These are phyloP conservation scores for Cercospora berteroae DNA, from an alignment of 2,329 filamentous ascomycete genomes.

Conservation along the genomic window DNA sequence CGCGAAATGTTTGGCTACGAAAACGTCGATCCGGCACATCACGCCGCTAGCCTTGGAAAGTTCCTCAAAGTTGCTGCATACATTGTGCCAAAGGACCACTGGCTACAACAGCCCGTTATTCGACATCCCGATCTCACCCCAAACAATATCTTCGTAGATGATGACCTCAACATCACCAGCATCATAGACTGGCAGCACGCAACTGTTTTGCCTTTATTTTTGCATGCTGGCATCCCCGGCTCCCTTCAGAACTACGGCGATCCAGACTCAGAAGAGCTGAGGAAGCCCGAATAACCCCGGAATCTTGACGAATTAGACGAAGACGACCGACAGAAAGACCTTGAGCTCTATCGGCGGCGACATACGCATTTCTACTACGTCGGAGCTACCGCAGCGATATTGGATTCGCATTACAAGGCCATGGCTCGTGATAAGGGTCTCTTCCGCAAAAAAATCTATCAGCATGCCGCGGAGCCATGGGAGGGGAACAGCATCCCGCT, in stretches of 20 bases:
- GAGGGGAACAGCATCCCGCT: neutral
- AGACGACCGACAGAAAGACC: neutral
- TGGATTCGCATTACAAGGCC: neutral
- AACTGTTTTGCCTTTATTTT: slow-evolving; percentile 14
- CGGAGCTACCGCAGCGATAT: neutral
- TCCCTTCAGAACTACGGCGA: neutral
- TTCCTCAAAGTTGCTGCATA: neutral
- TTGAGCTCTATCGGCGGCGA: neutral
- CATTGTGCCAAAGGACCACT: neutral
- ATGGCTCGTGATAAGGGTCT: neutral
- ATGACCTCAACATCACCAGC: slow-evolving; percentile 35
- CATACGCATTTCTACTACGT: neutral
- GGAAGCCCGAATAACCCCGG: neutral
- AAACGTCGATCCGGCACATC: neutral
- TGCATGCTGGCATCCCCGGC: neutral
- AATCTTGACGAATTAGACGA: neutral
- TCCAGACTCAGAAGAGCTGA: neutral
- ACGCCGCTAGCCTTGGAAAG: neutral
- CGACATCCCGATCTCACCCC: slow-evolving; percentile 40
- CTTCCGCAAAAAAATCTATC: neutral
- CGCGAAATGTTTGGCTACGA: neutral
- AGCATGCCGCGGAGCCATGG: neutral
- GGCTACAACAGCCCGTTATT: slow-evolving; percentile 26
- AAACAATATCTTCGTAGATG: slow-evolving; percentile 38
- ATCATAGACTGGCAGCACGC: slow-evolving; percentile 28